Conservation (phyloP, 768 basidiomycete species). For the Lentinula sp. region DNA sequence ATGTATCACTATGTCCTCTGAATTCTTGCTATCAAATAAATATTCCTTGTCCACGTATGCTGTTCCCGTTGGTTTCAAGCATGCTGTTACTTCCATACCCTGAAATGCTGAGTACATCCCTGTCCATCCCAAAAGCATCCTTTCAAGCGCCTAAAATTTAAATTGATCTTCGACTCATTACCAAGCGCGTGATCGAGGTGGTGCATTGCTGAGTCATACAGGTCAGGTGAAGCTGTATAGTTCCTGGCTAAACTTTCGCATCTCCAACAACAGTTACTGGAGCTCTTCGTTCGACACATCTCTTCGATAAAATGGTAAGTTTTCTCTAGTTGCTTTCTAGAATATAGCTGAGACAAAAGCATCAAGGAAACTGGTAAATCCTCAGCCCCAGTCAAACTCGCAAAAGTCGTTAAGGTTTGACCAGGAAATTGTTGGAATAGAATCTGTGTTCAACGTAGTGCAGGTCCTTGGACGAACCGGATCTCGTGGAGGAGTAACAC, state of each 20-base stretch:
- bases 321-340: background rate
- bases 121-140: no score
- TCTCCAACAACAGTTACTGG: background rate
- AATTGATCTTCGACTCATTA: no score
- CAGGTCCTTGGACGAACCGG: constrained; percentile 96
- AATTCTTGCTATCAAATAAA: background rate
- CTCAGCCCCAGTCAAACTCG: constrained; percentile 93
- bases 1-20: background rate
- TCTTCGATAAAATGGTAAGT: constrained; percentile 1
- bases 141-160: background rate
- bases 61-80: no score
- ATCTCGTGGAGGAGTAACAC: constrained; percentile 65
- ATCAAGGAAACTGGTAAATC: constrained; percentile 79
- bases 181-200: background rate
- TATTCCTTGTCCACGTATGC: background rate
- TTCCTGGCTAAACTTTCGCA: background rate
- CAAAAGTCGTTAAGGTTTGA: constrained; percentile 90
- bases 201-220: background rate
- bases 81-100: no score
- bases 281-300: background rate
- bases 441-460: constrained; percentile 5
- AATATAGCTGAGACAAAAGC: background rate
- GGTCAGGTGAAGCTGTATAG: background rate
- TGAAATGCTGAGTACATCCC: no score
- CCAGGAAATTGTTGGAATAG: background rate